Evolutionary conservation across 2,329 filamentous ascomycete species (phyloP).

Genomic region (Neophaeococcomyces aloes): DNA sequence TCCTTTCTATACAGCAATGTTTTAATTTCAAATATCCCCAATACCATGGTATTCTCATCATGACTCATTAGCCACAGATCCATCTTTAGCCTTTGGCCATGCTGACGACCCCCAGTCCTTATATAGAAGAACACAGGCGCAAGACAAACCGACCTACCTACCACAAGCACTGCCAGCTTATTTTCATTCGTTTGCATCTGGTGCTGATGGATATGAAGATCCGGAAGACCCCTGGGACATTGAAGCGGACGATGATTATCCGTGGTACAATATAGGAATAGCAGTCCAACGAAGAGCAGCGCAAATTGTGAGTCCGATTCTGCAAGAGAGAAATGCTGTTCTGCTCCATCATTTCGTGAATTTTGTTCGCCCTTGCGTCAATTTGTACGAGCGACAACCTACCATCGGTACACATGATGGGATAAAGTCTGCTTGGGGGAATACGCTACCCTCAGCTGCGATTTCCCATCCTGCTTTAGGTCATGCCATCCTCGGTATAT

Average conservation of each 20-base stretch:
- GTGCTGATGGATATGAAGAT: slow-evolving; percentile 38
- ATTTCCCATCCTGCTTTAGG: slow-evolving; percentile 76
- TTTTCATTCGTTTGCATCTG: slow-evolving; percentile 1
- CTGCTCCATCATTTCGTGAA: slow-evolving; percentile 68
- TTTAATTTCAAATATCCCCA: no score
- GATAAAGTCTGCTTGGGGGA: slow-evolving; percentile 51
- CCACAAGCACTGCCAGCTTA: neutral
- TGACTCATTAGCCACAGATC: no score
- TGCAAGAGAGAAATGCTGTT: slow-evolving; percentile 5
- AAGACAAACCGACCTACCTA: no score
- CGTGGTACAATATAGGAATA: slow-evolving; percentile 23
- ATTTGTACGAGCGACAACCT: slow-evolving; percentile 69
- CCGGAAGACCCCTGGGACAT: slow-evolving; percentile 56
- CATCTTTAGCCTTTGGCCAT: no score
- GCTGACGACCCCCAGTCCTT: no score
- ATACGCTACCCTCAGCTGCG: slow-evolving; percentile 73
- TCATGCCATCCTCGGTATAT: slow-evolving; percentile 80
- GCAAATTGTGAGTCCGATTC: neutral
- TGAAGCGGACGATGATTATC: slow-evolving; percentile 37
- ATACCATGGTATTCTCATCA: no score
- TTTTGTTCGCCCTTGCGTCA: slow-evolving; percentile 75
- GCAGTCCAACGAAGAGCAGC: no score
- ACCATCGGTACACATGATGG: slow-evolving; percentile 51
- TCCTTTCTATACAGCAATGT: no score
- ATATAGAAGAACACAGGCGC: no score